Base-by-base conservation (phyloP, 192 early-diverging fungal species). In the Backusella psychrophila region DNA sequence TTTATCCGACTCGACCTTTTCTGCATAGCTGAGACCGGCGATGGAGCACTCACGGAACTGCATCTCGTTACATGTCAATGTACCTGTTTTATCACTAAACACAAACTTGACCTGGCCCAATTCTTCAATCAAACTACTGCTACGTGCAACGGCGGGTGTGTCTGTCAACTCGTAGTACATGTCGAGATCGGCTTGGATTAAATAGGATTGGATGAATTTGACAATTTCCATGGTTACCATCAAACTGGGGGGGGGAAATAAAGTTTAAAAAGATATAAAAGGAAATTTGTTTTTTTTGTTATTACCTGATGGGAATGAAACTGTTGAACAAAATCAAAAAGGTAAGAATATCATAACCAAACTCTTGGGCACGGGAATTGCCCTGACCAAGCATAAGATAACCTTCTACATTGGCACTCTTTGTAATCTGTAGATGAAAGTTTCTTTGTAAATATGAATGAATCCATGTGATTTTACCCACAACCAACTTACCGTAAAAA, bases 301-400 rank as follows among this genome's bases (percentile, higher is more conserved):
- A 15, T 12, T 80, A 94, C 90, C 89, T 93, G 77, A 99, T 94
- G 12, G 98, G 98, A 83, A 99, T 99, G 82, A 99, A 88, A 87
- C 97, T 99, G 91, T 99, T 99, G 89, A 94, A 99, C 69, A 99
- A 83, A 87, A 99, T 97, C 83, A 98, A 91, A 81, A 96, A 99
- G 19, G 98, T 99, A 82, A 99, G 82, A 72, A 99, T 94, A 85
- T 96, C 95, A 68, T 87, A 89, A 69, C 93, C 92, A 79, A 99
- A 91, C 78, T 91, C 88, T 76, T 88, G 52, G 23, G 52, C 81
- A 80, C 17, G 56, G 12, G 56, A 63, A 63, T 23, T 56, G 52
- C 73, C 71, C 66, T 80, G 56, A 65, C 74, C 19, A 66, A 74
- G 19, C 23, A 77, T 17, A 12, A 42, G 53, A 39, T 90, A 79